Evolutionary conservation across 2,329 filamentous ascomycete species (phyloP).

Genomic region (Exutisphaerella laricina): DNA sequence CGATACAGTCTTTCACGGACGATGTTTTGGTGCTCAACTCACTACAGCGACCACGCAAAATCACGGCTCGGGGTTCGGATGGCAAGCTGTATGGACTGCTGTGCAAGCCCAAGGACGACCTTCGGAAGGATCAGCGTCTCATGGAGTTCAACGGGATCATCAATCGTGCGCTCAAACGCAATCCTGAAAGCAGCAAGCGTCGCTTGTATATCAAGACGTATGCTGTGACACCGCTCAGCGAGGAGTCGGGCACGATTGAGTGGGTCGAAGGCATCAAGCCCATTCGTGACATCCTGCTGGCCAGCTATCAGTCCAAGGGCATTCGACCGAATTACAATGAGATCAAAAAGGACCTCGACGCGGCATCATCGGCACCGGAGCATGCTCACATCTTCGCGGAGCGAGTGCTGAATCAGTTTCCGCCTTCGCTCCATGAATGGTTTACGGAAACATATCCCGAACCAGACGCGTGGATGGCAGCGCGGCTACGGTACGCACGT

Average conservation of each 20-base stretch:
- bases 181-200: slow-evolving; percentile 82
- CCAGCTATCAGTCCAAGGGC: slow-evolving; percentile 68
- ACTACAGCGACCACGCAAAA: slow-evolving; percentile 82
- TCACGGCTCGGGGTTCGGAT: slow-evolving; percentile 83
- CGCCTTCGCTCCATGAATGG: slow-evolving; percentile 83
- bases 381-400: slow-evolving; percentile 69
- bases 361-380: slow-evolving; percentile 57
- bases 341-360: slow-evolving; percentile 56
- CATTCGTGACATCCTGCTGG: slow-evolving; percentile 81
- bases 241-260: slow-evolving; percentile 96
- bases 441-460: slow-evolving; percentile 94
- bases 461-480: slow-evolving; percentile 85
- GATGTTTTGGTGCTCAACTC: slow-evolving; percentile 88
- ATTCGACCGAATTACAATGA: slow-evolving; percentile 62
- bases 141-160: slow-evolving; percentile 99
- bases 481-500: slow-evolving; percentile 81
- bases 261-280: slow-evolving; percentile 97
- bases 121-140: slow-evolving; percentile 92
- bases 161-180: slow-evolving; percentile 86
- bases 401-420: slow-evolving; percentile 60
- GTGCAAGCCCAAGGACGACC: slow-evolving; percentile 96
- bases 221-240: slow-evolving; percentile 90
- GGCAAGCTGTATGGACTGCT: slow-evolving; percentile 83
- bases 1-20: slow-evolving; percentile 73
- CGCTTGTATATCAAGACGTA: slow-evolving; percentile 96